Base-by-base conservation (phyloP, 441 rosid species). In the Adansonia gregorii region DNA sequence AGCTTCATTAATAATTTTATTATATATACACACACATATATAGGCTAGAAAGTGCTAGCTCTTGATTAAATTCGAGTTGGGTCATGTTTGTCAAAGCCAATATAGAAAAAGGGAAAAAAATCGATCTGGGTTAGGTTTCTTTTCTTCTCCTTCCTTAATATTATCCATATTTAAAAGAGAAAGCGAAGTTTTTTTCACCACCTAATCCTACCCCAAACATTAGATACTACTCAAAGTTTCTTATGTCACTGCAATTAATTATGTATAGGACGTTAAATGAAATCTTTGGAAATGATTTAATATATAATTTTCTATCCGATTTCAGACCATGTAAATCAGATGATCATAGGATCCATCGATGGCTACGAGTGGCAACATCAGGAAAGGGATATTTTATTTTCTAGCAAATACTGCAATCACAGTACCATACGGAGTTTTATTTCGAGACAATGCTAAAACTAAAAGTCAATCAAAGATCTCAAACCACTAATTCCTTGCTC, bases 171-270 rank as follows among this genome's bases (percentile, higher is more conserved):
- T 72, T 35, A 17, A 35, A 72, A 55, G 49, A 17, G 17, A 31
- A 52, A 54, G 19, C 2, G 9, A 11, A 8, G 35, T 15, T 3
- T 4, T 0, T 35, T 54, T 54, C 51, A 54, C n/a, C 49, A 72
- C 75, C 75, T 72, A 72, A 72, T 72, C 75, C 75, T 31, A 54
- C 41, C 63, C 63, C 6, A 31, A 54, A 71, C 1, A 71, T 31
- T 69, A 31, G 6, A 71, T 54, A 17, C 27, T 0, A 35, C 27
- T 31, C 64, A 31, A 71, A 54, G 63, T 71, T 71, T 71, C 63
- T 22, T 35, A 71, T 31, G 63, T 71, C 75, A 71, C 14, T 54
- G 61, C 61, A 8, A 15, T 63, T 17, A 67, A 45, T 70, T 51
- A 24, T 24, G 8, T 70, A 70, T 69, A 49, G 3, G 22, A 49